phyloP scores from a whole-genome alignment of 2,329 filamentous ascomycete species.

The Biscogniauxia marginata region DNA sequence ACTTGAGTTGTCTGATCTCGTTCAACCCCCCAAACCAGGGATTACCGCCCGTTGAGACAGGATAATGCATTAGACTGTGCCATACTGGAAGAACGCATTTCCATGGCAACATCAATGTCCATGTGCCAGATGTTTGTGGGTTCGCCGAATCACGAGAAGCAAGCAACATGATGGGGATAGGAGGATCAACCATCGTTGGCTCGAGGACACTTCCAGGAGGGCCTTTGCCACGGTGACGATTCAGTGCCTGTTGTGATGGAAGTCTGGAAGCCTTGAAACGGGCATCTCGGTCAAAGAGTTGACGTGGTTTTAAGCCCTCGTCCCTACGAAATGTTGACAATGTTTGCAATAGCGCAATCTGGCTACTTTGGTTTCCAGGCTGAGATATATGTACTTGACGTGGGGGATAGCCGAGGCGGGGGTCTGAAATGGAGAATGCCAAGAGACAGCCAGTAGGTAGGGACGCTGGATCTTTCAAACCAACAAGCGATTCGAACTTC shows the following conservation, averaged over 20 bases:
- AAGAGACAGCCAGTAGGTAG: conserved; percentile 70
- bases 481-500: conserved; percentile 51
- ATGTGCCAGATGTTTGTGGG: conserved; percentile 62
- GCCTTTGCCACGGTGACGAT: conserved; percentile 67
- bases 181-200: conserved; percentile 61
- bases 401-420: conserved; percentile 76
- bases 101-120: conserved; percentile 87
- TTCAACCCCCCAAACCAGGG: conserved; percentile 79
- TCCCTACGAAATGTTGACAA: conserved; percentile 70
- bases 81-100: conserved; percentile 83
- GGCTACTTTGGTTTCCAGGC: conserved; percentile 25
- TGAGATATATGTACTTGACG: conserved; percentile 46
- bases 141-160: conserved; percentile 51
- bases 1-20: conserved; percentile 75
- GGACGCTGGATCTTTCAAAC: conserved; percentile 65
- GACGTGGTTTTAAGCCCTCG: conserved; percentile 41
- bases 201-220: conserved; percentile 62
- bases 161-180: conserved; percentile 74
- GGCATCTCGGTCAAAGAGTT: conserved; percentile 66
- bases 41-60: conserved; percentile 75
- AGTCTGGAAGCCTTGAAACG: conserved; percentile 65
- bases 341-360: conserved; percentile 49
- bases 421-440: conserved; percentile 73
- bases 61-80: conserved; percentile 81
- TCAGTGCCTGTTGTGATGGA: conserved; percentile 77